Evolutionary conservation across 1,284 basidiomycete genomes (phyloP), one percentile per base, ranked within the genome.

Genomic region (Puccinia polysora): DNA sequence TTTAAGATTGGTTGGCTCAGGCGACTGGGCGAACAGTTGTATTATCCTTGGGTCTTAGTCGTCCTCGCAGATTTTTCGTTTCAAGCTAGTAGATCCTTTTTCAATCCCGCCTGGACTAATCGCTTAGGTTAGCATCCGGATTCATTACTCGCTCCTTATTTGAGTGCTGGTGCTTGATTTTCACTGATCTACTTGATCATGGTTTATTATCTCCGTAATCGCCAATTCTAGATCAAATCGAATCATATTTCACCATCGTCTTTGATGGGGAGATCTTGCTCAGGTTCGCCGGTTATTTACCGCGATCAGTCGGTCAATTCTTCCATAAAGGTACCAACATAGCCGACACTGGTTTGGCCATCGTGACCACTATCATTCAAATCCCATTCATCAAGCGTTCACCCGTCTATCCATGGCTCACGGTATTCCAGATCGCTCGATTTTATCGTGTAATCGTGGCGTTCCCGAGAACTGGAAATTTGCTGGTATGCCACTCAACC

Each of bases 401-500:
- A 65, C 75, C 84, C 34, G 88, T 88, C 5, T 96, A 96, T 77
- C 85, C 88, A 0, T 98, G 95, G 95, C 84, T 97, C 75, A 96
- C 91, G 1, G 85, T 90, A 49, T 90, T 97, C 77, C 90, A 94
- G 78, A 82, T 97, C 5, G 83, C 85, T 74, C 84, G 95, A 75
- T 97, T 97, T 82, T 97, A 98, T 80, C 85, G 95, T 1, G 91
- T 97, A 38, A 94, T 97, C 77, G 80, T 97, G 52, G 89, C 88
- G 53, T 85, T 95, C 15, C 92, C 92, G 1, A 83, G 90, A 69
- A 93, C 93, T 89, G 86, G 85, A 74, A 86, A 87, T 3, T 81
- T 91, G 58, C 79, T 92, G 80, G 89, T 90, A 52, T 20, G 73
- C 43, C 53, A 30, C 28, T 56, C n/a, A n/a, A n/a, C 47, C 20